Percentiles rank a stretch among this genome's conserved stretches.
Evolutionary conservation across 1,284 basidiomycete species (phyloP).

Genomic region (Schizophyllum commune): DNA sequence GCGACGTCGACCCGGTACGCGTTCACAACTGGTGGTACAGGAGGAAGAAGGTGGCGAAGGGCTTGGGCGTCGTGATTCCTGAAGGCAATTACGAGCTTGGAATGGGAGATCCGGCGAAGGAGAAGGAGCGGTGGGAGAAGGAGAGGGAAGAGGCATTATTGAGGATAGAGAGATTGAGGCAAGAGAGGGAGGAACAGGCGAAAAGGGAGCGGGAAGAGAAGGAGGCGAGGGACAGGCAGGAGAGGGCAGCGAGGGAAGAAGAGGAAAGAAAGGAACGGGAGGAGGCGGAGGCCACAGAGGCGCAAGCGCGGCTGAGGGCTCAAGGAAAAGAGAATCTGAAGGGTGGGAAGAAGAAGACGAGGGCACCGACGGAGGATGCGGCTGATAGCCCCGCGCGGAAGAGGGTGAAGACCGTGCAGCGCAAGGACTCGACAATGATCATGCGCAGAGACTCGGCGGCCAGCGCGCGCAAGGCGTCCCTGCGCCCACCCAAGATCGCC

Average conservation of each 20-base stretch:
- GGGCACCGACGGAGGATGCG: background rate
- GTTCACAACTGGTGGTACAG: constrained; percentile 30
- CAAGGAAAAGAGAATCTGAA: background rate
- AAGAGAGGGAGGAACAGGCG: background rate
- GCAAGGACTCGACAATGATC: background rate
- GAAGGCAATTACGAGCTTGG: constrained; percentile 25
- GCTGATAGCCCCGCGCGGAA: background rate
- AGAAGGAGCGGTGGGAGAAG: background rate
- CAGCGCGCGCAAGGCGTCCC: too few relatives aligned
- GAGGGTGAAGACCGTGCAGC: background rate
- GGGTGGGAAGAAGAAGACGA: background rate
- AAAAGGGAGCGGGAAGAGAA: background rate
- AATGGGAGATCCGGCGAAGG: constrained; percentile 18
- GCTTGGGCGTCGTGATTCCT: constrained; percentile 18
- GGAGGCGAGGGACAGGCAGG: too few relatives aligned
- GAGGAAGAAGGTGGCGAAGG: constrained; percentile 21
- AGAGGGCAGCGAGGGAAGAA: background rate
- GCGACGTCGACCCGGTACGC: constrained; percentile 21
- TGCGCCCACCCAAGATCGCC: too few relatives aligned
- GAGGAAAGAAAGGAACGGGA: background rate
- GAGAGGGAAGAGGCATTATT: background rate
- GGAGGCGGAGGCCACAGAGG: background rate
- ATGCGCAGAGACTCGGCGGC: too few relatives aligned
- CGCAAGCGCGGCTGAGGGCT: too few relatives aligned
- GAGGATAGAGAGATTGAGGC: too few relatives aligned